Percentiles rank a stretch among this genome's conserved stretches.
phyloP scores from a whole-genome alignment of 2,329 filamentous ascomycete species.

The Penicillium griseofulvum region DNA sequence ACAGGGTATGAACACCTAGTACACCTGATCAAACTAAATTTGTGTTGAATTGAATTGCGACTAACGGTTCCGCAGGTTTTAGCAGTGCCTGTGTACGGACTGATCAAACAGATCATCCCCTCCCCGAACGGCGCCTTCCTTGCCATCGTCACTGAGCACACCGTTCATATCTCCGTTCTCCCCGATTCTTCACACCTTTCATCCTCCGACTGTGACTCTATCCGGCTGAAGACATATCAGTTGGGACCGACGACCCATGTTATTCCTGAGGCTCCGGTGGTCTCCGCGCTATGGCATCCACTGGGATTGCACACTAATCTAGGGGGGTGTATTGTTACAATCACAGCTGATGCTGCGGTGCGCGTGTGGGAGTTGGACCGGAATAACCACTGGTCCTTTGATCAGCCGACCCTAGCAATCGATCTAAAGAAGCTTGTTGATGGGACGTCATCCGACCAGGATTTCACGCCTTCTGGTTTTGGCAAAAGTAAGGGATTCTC shows the following conservation, averaged over 20 bases:
- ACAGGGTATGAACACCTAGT: constrained; percentile 27
- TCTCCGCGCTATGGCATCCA: constrained; percentile 87
- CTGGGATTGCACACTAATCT: constrained; percentile 65
- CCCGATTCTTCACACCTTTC: constrained; percentile 76
- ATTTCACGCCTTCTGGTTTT: constrained; percentile 73
- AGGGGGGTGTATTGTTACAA: constrained; percentile 77
- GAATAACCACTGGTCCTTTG: constrained; percentile 83
- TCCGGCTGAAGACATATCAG: constrained; percentile 83
- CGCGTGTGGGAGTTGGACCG: constrained; percentile 86
- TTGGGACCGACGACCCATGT: constrained; percentile 92
- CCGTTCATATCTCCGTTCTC: constrained; percentile 81
- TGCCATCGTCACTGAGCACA: constrained; percentile 82
- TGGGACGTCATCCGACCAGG: constrained; percentile 75
- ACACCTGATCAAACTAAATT: not conserved
- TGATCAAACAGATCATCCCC: constrained; percentile 80
- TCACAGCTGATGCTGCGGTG: constrained; percentile 84
- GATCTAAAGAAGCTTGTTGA: constrained; percentile 88
- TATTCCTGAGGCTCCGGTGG: constrained; percentile 75
- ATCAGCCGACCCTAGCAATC: constrained; percentile 75
- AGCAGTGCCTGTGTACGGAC: constrained; percentile 72
- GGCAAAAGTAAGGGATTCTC: constrained; percentile 79
- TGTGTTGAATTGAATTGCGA: not conserved
- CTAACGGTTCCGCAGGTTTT: constrained; percentile 57
- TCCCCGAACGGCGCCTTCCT: constrained; percentile 80
- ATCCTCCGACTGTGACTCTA: constrained; percentile 62